These are phyloP conservation scores for Pseudogymnoascus sp. DNA, from an alignment of 2,329 filamentous ascomycete species.

Conservation along the genomic window DNA sequence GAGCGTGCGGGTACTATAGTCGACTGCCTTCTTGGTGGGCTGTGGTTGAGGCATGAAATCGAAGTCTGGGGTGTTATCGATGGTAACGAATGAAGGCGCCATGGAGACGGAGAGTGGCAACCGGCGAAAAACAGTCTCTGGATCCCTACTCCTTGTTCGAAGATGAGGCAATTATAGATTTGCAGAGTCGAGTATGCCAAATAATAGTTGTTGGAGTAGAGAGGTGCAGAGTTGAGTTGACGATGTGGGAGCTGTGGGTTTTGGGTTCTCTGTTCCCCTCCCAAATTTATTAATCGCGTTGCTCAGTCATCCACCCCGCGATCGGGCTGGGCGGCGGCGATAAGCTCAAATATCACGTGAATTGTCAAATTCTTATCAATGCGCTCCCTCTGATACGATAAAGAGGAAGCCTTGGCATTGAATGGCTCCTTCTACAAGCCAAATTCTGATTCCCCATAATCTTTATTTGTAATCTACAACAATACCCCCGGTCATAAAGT, in stretches of 20 bases:
- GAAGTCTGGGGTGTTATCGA: conserved; percentile 28
- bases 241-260: neutral
- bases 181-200: neutral
- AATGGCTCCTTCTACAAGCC: neutral
- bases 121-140: neutral
- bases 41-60: conserved; percentile 14
- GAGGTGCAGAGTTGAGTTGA: conserved; percentile 7
- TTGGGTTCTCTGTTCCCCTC: conserved; percentile 2
- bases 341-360: neutral
- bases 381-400: neutral
- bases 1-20: conserved; percentile 47
- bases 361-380: neutral
- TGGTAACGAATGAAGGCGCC: conserved; percentile 24
- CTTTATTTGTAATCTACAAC: neutral
- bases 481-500: neutral
- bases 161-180: neutral
- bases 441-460: neutral
- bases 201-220: neutral
- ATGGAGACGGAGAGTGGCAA: conserved; percentile 15
- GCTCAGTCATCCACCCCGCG: conserved; percentile 3
- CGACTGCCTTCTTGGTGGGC: conserved; percentile 11
- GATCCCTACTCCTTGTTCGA: neutral
- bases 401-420: neutral
- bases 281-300: conserved; percentile 6
- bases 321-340: conserved; percentile 3